Base-by-base conservation (phyloP, 371 early-diverging fungal genomes). In the Syncephalis plumigaleata region DNA sequence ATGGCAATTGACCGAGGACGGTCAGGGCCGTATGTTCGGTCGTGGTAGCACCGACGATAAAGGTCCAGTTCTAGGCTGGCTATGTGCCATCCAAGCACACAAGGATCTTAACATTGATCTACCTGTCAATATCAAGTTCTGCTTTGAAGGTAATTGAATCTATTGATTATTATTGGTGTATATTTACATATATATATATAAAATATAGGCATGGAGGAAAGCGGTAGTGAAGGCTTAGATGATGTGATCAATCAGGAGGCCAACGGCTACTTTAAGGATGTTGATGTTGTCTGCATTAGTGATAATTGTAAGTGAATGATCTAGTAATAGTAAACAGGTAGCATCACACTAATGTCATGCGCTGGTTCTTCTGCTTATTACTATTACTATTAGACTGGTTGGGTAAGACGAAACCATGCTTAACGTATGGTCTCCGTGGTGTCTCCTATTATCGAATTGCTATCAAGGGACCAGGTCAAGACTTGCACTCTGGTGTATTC, bases 401-500 rank as follows among this genome's bases (percentile, higher is more conserved):
- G 24, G 92, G 94, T 46, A 88, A 79, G 36, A 81, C 67, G 51
- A 93, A 92, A 71, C 97, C 97, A 42, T 92, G 94, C 70, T 67
- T 96, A 56, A 96, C 97, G 25, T 92, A 94, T 59, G 97, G 97
- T 17, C 42, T 57, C 9, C 20, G 47, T 39, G 97, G 97, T 50
- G 81, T 91, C 50, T 85, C 84, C 50, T 89, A 89, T 67, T 92
- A 82, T 73, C 74, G 74, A 52, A 45, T 87, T 50, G 65, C 65
- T 43, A 62, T 88, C 51, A 71, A 73, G 61, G 89, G 89, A 17
- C 89, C 89, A 15, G 79, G 71, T 42, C 73, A 75, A 59, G 96
- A 95, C 62, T 73, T 96, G 47, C 96, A 96, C 69, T 87, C 87
- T 55, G 96, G 96, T 61, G 89, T 96, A 42, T 96, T 92, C 69